Evolutionary conservation across 176 grass and related monocot species (phyloP), one percentile per base, ranked within the genome.

Genomic region (Oryza nivara): DNA sequence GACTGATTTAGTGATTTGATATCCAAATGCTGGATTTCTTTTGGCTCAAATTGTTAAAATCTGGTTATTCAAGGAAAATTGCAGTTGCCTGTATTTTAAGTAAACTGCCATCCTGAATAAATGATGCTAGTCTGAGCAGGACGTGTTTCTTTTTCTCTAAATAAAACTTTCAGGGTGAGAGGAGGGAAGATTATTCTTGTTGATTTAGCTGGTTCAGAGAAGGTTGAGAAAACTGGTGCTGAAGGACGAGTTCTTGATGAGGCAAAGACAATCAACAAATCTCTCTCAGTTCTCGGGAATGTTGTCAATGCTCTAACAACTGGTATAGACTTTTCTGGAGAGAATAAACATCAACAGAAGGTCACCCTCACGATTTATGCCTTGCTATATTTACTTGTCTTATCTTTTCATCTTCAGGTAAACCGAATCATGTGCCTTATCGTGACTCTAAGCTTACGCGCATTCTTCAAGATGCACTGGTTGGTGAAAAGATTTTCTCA

Each of bases 401-500:
- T 77, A 34, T 87, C 78, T 20, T 82, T 74, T 35, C 44, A 26
- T 46, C 60, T 80, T 56, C 88, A 97, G 95, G 90, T 69, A 97
- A 97, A 92, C 86, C 76, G 61, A 92, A 86, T 70, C 95, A 94
- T 68, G 89, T 97, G 26, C 95, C 92, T 75, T 97, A 88, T 75
- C 86, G 95, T 49, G 92, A 97, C 78, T 97, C 90, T 10, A 94
- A 89, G 86, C 92, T 97, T 84, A 97, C 95, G 12, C 92, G 92
- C 66, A 94, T 97, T 88, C 95, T 97, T 68, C 95, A 92, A 90
- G 95, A 97, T 91, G 72, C 95, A 68, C 85, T 97, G 90, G 95
- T 97, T 51, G 79, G 95, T 87, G 9, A 52, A 75, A 67, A 80
- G 1, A 58, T 22, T 76, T 80, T 74, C 25, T 70, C 72, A 17